Base-by-base conservation (phyloP, 495 filamentous ascomycete genomes). In the Lasiosphaeris hirsuta region DNA sequence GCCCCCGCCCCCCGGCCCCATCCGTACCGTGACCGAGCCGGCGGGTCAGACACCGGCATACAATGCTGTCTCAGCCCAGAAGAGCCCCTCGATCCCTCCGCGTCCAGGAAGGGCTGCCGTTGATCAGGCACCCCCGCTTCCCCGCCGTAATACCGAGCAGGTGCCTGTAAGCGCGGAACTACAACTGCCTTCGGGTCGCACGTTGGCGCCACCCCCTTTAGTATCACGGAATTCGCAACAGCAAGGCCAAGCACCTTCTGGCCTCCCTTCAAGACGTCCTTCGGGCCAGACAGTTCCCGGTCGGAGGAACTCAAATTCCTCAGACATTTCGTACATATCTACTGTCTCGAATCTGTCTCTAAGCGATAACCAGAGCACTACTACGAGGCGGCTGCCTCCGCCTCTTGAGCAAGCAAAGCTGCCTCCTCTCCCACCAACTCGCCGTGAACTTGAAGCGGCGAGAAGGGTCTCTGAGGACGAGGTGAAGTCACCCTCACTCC, bases 361-460 rank as follows among this genome's bases (percentile, higher is more conserved):
- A 38, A 70, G 61, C 39, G 41, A 34, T 64, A 63, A 62, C 57
- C 35, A 48, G 60, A 36, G 72, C 68, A 60, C 65, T 14, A 65
- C 69, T 5, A 74, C 68, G 38, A 67, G 79, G 54, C 75, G 73
- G 15, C 64, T 82, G 10, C 76, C 81, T 0, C 80, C 81, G 1
- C 51, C 78, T 0, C 61, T 81, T 9, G 78, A 80, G 19, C 69
- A 75, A 51, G 72, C 79, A 7, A 78, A 76, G 34, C 69, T 84
- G 0, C 80, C 81, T 0, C 78, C 74, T 14, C 66, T 84, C 7
- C 77, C 75, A 0, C 75, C 75, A 4, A 74, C 72, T 4, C 64
- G 74, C 55, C 72, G 70, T 17, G 76, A 78, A 46, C 63, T 68
- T 8, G 76, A 80, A 45, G 76, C 75, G n/a, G 73, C 74, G 8